These are phyloP conservation scores for Cyanodermella asteris DNA, from an alignment of 2,329 filamentous ascomycete genomes.

Conservation along the genomic window DNA sequence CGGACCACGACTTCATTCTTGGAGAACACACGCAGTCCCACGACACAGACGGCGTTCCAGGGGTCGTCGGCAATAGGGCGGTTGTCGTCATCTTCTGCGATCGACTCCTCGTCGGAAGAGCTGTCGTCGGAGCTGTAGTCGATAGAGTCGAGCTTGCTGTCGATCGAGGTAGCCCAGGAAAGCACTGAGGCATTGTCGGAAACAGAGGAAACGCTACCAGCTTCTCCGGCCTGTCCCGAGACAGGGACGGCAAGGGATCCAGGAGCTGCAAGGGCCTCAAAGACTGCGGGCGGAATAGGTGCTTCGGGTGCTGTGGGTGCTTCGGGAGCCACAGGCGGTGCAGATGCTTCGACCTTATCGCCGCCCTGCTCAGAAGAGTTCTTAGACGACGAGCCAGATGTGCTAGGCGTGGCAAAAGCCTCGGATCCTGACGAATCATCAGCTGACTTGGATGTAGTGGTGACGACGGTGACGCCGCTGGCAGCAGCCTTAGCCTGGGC, in stretches of 20 bases:
- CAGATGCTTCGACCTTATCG: too few species aligned
- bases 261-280: too few species aligned
- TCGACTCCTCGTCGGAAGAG: conserved; percentile 6
- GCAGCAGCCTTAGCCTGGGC: conserved; percentile 1
- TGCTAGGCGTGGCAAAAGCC: too few species aligned
- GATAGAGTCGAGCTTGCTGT: conserved; percentile 15
- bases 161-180: conserved; percentile 7
- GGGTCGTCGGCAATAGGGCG: conserved; percentile 27
- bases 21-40: conserved; percentile 35
- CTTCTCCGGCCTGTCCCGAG: too few species aligned
- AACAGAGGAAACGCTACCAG: conserved; percentile 5
- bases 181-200: conserved; percentile 4
- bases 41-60: conserved; percentile 40
- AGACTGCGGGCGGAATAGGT: too few species aligned
- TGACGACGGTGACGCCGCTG: too few species aligned
- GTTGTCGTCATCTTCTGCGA: conserved; percentile 12
- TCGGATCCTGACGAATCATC: too few species aligned
- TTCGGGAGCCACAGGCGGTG: too few species aligned
- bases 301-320: too few species aligned
- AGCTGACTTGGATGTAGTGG: neutral
- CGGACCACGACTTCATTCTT: conserved; percentile 29
- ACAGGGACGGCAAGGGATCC: too few species aligned
- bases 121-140: conserved; percentile 15
- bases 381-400: too few species aligned
- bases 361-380: too few species aligned